These are phyloP conservation scores for Choiromyces venosus DNA, from an alignment of 495 filamentous ascomycete species.

Conservation along the genomic window DNA sequence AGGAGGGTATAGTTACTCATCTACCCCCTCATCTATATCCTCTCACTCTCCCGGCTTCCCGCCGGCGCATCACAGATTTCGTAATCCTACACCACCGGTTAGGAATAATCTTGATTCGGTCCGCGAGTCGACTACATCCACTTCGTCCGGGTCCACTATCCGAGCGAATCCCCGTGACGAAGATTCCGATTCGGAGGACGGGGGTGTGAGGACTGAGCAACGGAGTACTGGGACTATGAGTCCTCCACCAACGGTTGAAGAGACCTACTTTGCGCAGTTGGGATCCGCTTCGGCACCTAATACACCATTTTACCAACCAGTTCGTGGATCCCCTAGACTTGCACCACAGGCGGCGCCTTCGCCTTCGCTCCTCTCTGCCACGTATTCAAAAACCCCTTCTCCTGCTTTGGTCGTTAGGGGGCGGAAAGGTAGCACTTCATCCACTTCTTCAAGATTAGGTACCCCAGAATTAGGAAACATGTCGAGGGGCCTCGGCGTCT, in stretches of 20 bases:
- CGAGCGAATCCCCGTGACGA: conserved; percentile 43
- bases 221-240: conserved; percentile 18
- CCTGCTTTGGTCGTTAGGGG: conserved; percentile 28
- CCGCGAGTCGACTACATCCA: conserved; percentile 58
- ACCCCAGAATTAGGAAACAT: conserved; percentile 25
- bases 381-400: conserved; percentile 14
- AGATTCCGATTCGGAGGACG: conserved; percentile 23
- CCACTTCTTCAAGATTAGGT: conserved; percentile 30
- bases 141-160: conserved; percentile 57
- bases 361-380: conserved; percentile 27
- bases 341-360: conserved; percentile 27
- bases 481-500: conserved; percentile 34
- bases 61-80: conserved; percentile 58
- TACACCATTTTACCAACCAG: conserved; percentile 29
- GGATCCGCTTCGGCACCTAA: conserved; percentile 20
- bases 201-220: conserved; percentile 16
- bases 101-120: conserved; percentile 58
- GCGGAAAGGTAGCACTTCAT: conserved; percentile 31
- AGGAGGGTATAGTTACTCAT: conserved; percentile 80
- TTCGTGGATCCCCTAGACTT: conserved; percentile 30
- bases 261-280: conserved; percentile 17
- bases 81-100: conserved; percentile 57
- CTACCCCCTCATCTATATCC: conserved; percentile 91
- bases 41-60: conserved; percentile 83
- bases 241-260: conserved; percentile 17